Percentiles rank a stretch among this genome's conserved stretches.
Evolutionary conservation across 306 rosid species (phyloP).

Genomic region (Myrica gale): DNA sequence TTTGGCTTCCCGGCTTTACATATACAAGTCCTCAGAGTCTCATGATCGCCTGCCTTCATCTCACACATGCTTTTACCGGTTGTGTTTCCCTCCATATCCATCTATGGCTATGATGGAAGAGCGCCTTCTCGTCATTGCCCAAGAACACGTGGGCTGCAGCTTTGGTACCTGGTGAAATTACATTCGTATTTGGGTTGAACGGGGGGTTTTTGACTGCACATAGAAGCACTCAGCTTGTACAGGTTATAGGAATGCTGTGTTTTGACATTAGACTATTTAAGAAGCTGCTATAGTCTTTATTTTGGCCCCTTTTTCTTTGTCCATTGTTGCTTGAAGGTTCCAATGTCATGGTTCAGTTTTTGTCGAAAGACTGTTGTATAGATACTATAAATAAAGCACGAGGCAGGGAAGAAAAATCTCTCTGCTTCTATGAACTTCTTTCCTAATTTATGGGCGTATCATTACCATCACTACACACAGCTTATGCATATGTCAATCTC

Average conservation of each 20-base stretch:
- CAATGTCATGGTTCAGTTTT: constrained; percentile 41
- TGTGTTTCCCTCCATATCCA: constrained; percentile 73
- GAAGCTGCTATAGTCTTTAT: constrained; percentile 28
- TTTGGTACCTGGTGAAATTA: constrained; percentile 58
- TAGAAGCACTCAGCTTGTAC: constrained; percentile 50
- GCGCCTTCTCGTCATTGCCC: constrained; percentile 68
- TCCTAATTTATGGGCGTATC: constrained; percentile 9
- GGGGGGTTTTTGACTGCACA: constrained; percentile 51
- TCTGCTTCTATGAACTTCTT: constrained; percentile 18
- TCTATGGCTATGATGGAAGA: constrained; percentile 54
- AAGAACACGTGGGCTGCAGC: constrained; percentile 84
- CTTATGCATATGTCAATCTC: too few species aligned
- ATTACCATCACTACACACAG: neutral
- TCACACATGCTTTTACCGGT: constrained; percentile 73
- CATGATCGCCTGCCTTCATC: constrained; percentile 68
- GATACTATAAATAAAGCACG: constrained; percentile 50
- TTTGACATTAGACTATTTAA: constrained; percentile 26
- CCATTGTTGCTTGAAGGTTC: neutral
- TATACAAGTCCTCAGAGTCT: constrained; percentile 53
- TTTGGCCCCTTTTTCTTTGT: neutral
- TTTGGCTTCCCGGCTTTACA: constrained; percentile 59
- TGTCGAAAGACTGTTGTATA: constrained; percentile 35
- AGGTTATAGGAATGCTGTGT: constrained; percentile 49
- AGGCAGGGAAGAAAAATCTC: constrained; percentile 21
- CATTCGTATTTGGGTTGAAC: constrained; percentile 38